These are phyloP conservation scores for Ballota nigra DNA, from an alignment of 257 asterid genomes.

Conservation along the genomic window DNA sequence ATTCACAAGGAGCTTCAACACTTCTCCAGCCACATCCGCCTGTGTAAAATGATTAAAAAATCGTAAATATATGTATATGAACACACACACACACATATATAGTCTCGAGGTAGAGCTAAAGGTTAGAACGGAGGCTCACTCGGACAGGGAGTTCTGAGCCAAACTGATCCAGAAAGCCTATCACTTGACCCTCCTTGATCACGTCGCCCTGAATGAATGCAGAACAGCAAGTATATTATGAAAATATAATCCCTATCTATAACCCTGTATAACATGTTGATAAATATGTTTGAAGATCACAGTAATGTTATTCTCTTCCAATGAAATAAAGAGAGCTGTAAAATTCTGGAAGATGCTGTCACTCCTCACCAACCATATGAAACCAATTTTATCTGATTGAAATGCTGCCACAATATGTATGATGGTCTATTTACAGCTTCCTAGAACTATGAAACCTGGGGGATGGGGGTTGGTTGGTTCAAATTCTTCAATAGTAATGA, in stretches of 20 bases:
- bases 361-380: neutral
- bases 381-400: neutral
- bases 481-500: too few relatives aligned
- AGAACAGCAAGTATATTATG: slow-evolving; percentile 8
- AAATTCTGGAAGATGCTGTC: neutral
- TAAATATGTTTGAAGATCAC: slow-evolving; percentile 6
- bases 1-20: slow-evolving; percentile 61
- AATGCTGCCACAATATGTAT: neutral
- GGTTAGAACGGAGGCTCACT: slow-evolving; percentile 43
- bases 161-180: slow-evolving; percentile 75
- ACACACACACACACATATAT: too few relatives aligned
- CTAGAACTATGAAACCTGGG: neutral
- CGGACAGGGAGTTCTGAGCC: slow-evolving; percentile 61
- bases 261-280: neutral
- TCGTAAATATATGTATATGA: slow-evolving; percentile 1
- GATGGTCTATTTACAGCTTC: neutral
- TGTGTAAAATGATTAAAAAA: slow-evolving; percentile 23
- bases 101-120: slow-evolving; percentile 1
- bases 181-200: slow-evolving; percentile 80
- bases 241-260: neutral
- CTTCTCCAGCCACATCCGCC: slow-evolving; percentile 88
- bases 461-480: too few relatives aligned
- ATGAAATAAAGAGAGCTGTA: neutral
- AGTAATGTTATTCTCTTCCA: neutral
- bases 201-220: slow-evolving; percentile 60